phyloP scores from a whole-genome alignment of 371 early-diverging fungal species.

The Chytridiales sp. region DNA sequence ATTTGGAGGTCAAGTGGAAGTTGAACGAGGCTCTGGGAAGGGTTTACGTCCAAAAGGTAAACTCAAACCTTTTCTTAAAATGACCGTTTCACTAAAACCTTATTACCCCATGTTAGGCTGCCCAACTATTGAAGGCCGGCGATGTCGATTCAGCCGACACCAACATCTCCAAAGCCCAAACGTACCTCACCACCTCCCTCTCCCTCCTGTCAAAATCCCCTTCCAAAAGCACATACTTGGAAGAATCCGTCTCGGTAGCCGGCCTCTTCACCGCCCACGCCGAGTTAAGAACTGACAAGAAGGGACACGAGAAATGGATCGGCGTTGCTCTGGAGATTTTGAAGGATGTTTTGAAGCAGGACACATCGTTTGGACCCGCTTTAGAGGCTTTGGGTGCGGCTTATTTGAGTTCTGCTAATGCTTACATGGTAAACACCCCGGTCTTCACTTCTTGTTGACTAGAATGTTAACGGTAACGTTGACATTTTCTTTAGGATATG shows the following conservation, averaged over 20 bases:
- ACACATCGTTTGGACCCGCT: no score
- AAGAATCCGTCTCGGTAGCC: conserved; percentile 11
- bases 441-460: no score
- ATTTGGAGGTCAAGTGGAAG: conserved; percentile 11
- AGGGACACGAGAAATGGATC: conserved; percentile 13
- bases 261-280: conserved; percentile 8
- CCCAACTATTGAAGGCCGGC: neutral
- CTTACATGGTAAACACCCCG: no score
- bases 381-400: no score
- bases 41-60: conserved; percentile 20
- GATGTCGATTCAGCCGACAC: conserved; percentile 7
- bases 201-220: neutral
- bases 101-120: conserved; percentile 1
- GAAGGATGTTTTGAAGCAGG: conserved; percentile 16
- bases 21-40: conserved; percentile 19
- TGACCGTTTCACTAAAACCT: neutral
- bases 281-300: neutral
- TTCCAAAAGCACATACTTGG: neutral
- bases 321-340: conserved; percentile 6
- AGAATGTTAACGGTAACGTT: no score
- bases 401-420: no score
- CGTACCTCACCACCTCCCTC: conserved; percentile 8
- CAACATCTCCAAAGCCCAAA: neutral
- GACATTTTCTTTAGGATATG: no score
- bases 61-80: neutral